These are phyloP conservation scores for Coccinonectria pachysandricola DNA, from an alignment of 2,329 filamentous ascomycete genomes.

Conservation along the genomic window DNA sequence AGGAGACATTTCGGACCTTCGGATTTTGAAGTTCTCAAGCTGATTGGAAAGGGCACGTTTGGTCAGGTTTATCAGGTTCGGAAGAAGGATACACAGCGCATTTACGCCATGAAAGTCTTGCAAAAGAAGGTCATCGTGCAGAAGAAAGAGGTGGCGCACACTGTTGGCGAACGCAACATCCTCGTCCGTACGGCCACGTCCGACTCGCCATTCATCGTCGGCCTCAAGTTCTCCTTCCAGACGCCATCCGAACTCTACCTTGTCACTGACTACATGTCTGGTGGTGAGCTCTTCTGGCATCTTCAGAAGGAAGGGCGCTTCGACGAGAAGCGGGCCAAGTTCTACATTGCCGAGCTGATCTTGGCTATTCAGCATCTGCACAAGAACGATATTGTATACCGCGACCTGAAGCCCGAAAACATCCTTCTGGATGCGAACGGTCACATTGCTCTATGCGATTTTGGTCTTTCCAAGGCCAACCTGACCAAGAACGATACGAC, in stretches of 20 bases:
- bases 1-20: slow-evolving; percentile 89
- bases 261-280: slow-evolving; percentile 99
- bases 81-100: slow-evolving; percentile 90
- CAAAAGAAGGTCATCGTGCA: slow-evolving; percentile 99
- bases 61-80: slow-evolving; percentile 97
- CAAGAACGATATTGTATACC: slow-evolving; percentile 94
- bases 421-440: slow-evolving; percentile 94
- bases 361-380: slow-evolving; percentile 91
- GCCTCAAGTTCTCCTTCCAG: slow-evolving; percentile 97
- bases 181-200: slow-evolving; percentile 91
- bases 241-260: slow-evolving; percentile 93
- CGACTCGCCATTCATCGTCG: slow-evolving; percentile 95
- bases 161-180: slow-evolving; percentile 93
- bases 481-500: slow-evolving; percentile 95
- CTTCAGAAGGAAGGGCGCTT: slow-evolving; percentile 95
- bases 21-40: slow-evolving; percentile 90
- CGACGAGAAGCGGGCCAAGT: slow-evolving; percentile 88
- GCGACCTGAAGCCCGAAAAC: slow-evolving; percentile 95
- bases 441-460: slow-evolving; percentile 95
- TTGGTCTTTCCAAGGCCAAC: slow-evolving; percentile 95
- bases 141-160: slow-evolving; percentile 98
- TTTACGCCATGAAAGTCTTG: slow-evolving; percentile 98
- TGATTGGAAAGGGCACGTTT: slow-evolving; percentile 97
- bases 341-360: slow-evolving; percentile 97
- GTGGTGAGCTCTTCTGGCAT: slow-evolving; percentile 97